Percentiles rank a stretch among this genome's conserved stretches.
These are phyloP conservation scores for Tubosaeta brunneosetosa DNA, from an alignment of 768 basidiomycete species.

Conservation along the genomic window DNA sequence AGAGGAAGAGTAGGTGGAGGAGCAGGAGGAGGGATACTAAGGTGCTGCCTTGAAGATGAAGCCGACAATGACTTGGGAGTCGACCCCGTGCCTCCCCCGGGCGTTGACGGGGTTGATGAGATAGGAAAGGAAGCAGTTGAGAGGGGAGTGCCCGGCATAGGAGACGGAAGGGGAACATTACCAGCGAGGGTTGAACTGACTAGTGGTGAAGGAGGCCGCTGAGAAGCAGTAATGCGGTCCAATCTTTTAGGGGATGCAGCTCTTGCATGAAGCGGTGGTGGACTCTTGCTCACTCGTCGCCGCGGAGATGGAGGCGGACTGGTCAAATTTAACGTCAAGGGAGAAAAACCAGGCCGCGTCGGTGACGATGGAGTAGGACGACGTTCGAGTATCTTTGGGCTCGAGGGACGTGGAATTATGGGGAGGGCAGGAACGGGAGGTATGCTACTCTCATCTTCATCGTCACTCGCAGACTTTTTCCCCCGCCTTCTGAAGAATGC, in stretches of 20 bases:
- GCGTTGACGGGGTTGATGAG: neutral
- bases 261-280: conserved; percentile 17
- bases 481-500: conserved; percentile 31
- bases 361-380: conserved; percentile 23
- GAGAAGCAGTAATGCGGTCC: conserved; percentile 4
- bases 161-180: conserved; percentile 14
- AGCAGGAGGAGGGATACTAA: conserved; percentile 26
- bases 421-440: conserved; percentile 33
- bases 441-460: conserved; percentile 27
- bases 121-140: conserved; percentile 12
- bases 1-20: conserved; percentile 30
- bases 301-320: conserved; percentile 17
- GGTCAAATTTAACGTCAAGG: conserved; percentile 23
- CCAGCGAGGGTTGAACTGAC: conserved; percentile 6
- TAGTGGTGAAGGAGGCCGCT: conserved; percentile 10
- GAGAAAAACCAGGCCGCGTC: conserved; percentile 25
- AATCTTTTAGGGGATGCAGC: conserved; percentile 8
- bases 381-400: conserved; percentile 26
- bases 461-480: conserved; percentile 28
- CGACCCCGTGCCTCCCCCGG: neutral
- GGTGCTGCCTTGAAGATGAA: conserved; percentile 24
- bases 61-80: conserved; percentile 7
- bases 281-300: conserved; percentile 25
- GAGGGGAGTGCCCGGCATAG: conserved; percentile 19
- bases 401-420: conserved; percentile 24